Evolutionary conservation across 2,329 filamentous ascomycete genomes (phyloP), one percentile per base, ranked within the genome.

Genomic region (Sporothrix schenckii): DNA sequence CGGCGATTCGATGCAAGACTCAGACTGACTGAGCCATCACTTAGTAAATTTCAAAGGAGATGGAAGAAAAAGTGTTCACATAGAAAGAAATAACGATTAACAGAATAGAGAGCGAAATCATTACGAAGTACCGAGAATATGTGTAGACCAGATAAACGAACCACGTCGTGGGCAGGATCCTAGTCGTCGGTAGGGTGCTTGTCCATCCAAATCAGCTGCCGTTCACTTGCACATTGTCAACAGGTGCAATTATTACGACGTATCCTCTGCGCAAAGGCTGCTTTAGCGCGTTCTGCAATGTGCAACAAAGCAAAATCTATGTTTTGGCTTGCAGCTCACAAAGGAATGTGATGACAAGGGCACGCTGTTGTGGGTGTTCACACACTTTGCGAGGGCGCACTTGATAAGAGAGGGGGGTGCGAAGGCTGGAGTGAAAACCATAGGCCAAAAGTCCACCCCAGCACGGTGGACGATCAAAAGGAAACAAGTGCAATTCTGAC

Each of bases 301-400:
- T 44, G 34, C 34, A 24, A 5, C 56, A 21, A 19, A 30, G 39
- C 19, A 63, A 47, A 21, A 44, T 39, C 34, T 47, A 11, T 63
- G 30, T 47, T 63, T 34, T 61, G 44, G 24, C 56, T 3, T 53
- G n/a, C n/a, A 47, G 41, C 39, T 34, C 27, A 39, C 34, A 63
- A 54, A 63, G 56, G 41, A 63, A 69, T 63, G 47, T 47, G 63
- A 70, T 44, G 30, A n/a, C 69, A 58, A 68, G 53, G 65, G 69
- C 69, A 54, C 53, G 39, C 44, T 24, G n/a, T 21, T 56, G 56
- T 47, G 47, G 68, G 24, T 52, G 39, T 44, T 5, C 24, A 30
- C 24, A 66, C 24, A 66, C 14, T 60, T 5, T 24, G 58, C 9
- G 5, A 5, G 5, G 34, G 7, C 7, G 34, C 34, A 27, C 39